A percentile compares a stretch with the other conserved stretches of the same genome.
These are phyloP conservation scores for Sarcodon aspratus DNA, from an alignment of 768 basidiomycete genomes.

Conservation along the genomic window DNA sequence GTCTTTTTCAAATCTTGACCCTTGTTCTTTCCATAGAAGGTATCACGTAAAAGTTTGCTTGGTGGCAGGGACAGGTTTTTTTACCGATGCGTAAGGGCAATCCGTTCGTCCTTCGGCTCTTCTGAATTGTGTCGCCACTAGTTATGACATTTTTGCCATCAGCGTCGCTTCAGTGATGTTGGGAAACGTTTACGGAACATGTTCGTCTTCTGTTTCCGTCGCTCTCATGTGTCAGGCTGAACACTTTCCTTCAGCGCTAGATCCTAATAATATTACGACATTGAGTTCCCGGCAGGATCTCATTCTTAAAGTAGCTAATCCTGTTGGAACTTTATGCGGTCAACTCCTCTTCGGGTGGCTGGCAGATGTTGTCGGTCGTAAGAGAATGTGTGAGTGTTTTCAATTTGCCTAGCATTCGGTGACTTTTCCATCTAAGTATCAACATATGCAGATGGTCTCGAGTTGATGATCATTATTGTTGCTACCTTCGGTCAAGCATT, in stretches of 20 bases:
- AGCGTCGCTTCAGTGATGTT: slow-evolving; percentile 36
- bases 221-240: slow-evolving; percentile 1
- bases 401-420: background rate
- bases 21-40: slow-evolving; percentile 12
- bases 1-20: background rate
- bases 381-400: slow-evolving; percentile 20
- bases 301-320: slow-evolving; percentile 30
- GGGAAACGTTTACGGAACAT: slow-evolving; percentile 28
- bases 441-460: slow-evolving; percentile 47
- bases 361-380: slow-evolving; percentile 30
- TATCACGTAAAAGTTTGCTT: slow-evolving; percentile 37
- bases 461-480: slow-evolving; percentile 71
- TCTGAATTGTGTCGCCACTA: background rate
- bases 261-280: slow-evolving; percentile 23
- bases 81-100: slow-evolving; percentile 16
- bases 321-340: slow-evolving; percentile 28
- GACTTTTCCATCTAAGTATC: background rate
- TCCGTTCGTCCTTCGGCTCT: background rate
- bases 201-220: background rate
- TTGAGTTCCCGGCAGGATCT: slow-evolving; percentile 34
- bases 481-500: slow-evolving; percentile 47
- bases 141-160: slow-evolving; percentile 30
- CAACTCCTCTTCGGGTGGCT: slow-evolving; percentile 35
- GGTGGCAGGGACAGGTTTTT: slow-evolving; percentile 22
- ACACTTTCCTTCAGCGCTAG: slow-evolving; percentile 7